Base-by-base conservation (phyloP, 495 filamentous ascomycete species). In the Glonium stellatum region DNA sequence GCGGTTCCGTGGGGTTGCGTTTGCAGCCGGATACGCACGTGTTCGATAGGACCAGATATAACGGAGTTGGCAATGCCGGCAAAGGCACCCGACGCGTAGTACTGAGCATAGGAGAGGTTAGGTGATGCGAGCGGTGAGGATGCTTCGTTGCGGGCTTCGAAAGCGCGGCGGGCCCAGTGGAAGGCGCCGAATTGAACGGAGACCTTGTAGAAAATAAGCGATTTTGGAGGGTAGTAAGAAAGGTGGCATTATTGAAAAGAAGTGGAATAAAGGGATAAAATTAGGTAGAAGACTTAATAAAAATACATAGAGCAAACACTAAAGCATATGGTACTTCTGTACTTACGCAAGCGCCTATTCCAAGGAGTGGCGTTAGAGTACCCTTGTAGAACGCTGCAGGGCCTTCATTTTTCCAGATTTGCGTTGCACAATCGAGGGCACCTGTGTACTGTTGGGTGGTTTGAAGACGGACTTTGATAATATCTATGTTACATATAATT, bases 121-220 rank as follows among this genome's bases (percentile, higher is more conserved):
- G 55, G 55, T 49, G 57, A 31, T 51, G 31, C 68, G 49, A 51
- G 23, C 10, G 48, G 48, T 1, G 48, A 51, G 48, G 48, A 23
- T 72, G 58, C 55, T 75, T 76, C 71, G 72, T 92, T 92, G 53
- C 79, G 76, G 55, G 83, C 75, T 75, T 96, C 91, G 72, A 98
- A 84, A 59, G 80, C 83, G 44, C 95, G 86, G 42, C 90, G 89
- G 13, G 92, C 91, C 65, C 86, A 85, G 78, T 96, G 89, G 83
- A 97, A 98, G 67, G 86, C 93, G 64, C 93, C 93, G 76, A 98
- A 98, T 80, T 98, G 93, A 67, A 98, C 86, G 39, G 89, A 93
- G 35, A 97, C 82, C 82, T 84, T 51, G n/a, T 35, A 37, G 37
- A 0, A 5, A 23, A 18, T 23, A 18, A 42, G 50, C 10, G 22